A percentile compares a stretch with the other conserved stretches of the same genome.
Conservation (phyloP, 2,329 filamentous ascomycete genomes). For the Monosporascus sp. region DNA sequence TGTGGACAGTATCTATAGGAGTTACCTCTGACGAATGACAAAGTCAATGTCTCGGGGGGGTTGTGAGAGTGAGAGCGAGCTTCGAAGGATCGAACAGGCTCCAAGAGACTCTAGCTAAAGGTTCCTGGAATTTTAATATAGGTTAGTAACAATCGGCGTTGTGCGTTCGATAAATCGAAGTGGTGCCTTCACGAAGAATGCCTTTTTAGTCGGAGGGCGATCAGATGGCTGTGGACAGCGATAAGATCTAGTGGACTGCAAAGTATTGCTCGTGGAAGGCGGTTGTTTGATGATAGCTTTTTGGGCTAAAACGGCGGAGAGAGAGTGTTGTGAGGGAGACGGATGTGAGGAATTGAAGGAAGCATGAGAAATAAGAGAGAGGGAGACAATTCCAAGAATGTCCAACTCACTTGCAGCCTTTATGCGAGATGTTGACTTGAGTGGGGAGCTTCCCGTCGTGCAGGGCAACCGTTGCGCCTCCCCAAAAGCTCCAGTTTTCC, state of each 20-base stretch:
- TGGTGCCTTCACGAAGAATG: constrained; percentile 35
- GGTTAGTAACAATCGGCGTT: constrained; percentile 40
- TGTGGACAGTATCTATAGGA: constrained; percentile 28
- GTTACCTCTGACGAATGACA: constrained; percentile 38
- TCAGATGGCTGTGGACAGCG: constrained; percentile 37
- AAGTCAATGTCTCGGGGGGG: constrained; percentile 42
- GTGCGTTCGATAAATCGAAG: constrained; percentile 44
- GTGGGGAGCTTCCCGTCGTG: constrained; percentile 9
- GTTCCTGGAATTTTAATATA: constrained; percentile 43
- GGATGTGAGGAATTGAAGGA: constrained; percentile 8
- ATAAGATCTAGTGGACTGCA: constrained; percentile 44
- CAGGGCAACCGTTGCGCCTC: constrained; percentile 15
- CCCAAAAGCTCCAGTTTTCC: background rate
- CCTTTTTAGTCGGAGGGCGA: constrained; percentile 40
- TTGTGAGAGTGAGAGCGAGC: constrained; percentile 26
- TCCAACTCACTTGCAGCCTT: background rate
- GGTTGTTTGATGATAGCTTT: constrained; percentile 19
- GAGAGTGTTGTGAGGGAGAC: constrained; percentile 5
- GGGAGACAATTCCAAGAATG: constrained; percentile 10
- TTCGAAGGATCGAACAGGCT: constrained; percentile 43
- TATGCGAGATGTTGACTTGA: constrained; percentile 3
- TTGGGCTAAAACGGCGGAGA: constrained; percentile 7
- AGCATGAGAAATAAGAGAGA: constrained; percentile 13
- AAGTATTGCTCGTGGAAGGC: constrained; percentile 27
- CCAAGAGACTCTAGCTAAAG: constrained; percentile 57